Percentiles rank a stretch among this genome's conserved stretches.
phyloP scores from a whole-genome alignment of 169 alveolate genomes.

The Cystoisospora suis region DNA sequence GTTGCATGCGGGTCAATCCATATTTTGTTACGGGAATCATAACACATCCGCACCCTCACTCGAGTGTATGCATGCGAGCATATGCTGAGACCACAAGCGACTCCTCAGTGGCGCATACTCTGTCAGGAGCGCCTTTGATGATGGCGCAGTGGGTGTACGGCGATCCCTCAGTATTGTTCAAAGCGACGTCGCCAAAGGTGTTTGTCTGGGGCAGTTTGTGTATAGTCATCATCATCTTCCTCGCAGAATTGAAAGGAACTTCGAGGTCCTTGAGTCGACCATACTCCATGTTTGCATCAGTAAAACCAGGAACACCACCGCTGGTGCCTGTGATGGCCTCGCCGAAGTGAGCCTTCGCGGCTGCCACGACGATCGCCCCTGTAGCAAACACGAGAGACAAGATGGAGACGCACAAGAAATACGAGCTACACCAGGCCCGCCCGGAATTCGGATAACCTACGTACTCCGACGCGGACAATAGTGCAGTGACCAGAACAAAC shows the following conservation, averaged over 20 bases:
- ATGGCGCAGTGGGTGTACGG: slow-evolving; percentile 85
- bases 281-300: slow-evolving; percentile 48
- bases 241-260: slow-evolving; percentile 87
- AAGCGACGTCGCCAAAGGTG: slow-evolving; percentile 71
- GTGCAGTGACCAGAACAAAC: too few relatives aligned
- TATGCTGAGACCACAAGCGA: too few relatives aligned
- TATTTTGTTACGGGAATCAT: too few relatives aligned
- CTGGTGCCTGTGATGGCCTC: background rate
- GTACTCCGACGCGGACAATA: too few relatives aligned
- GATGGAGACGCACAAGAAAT: background rate
- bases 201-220: slow-evolving; percentile 77
- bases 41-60: too few relatives aligned
- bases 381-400: background rate
- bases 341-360: slow-evolving; percentile 87
- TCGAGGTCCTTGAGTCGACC: slow-evolving; percentile 76
- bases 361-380: slow-evolving; percentile 88
- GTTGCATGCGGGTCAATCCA: too few relatives aligned
- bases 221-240: slow-evolving; percentile 90
- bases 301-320: slow-evolving; percentile 15
- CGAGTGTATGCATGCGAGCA: background rate
- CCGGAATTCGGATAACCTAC: too few relatives aligned
- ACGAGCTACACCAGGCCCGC: too few relatives aligned
- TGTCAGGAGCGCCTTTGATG: slow-evolving; percentile 92
- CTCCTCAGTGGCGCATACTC: slow-evolving; percentile 50
- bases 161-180: slow-evolving; percentile 12